Evolutionary conservation across 2,329 filamentous ascomycete genomes (phyloP).

Genomic region (Cladosporium sp.): DNA sequence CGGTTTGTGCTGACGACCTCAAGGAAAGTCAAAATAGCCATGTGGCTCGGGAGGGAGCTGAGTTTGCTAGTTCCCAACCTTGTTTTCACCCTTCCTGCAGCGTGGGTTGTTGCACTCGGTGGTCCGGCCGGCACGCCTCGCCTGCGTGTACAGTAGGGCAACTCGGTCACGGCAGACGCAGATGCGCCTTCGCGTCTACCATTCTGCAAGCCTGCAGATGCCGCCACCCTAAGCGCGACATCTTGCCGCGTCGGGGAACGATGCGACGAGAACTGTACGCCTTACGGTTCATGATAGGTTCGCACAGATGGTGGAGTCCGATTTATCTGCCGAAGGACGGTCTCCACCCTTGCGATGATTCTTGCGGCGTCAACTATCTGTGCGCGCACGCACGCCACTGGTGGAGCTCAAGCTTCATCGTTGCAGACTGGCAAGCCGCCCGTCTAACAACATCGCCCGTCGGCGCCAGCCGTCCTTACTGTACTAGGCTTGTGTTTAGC

Average conservation of each 20-base stretch:
- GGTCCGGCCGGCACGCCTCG: conserved; percentile 6
- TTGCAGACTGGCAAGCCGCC: not conserved
- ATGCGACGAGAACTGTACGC: not conserved
- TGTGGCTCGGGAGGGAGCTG: conserved; percentile 8
- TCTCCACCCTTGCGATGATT: conserved; percentile 6
- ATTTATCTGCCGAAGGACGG: conserved; percentile 5
- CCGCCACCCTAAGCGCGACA: conserved; percentile 4
- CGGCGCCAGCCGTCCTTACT: conserved; percentile 2
- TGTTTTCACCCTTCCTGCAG: conserved; percentile 5
- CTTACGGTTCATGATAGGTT: not conserved
- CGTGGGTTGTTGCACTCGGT: not conserved
- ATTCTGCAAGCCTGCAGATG: conserved; percentile 1
- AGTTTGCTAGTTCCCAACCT: conserved; percentile 9
- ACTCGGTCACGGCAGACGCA: not conserved
- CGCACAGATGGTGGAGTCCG: not conserved
- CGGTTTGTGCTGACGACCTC: not conserved
- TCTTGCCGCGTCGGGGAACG: conserved; percentile 1
- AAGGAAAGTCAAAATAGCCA: conserved; percentile 7
- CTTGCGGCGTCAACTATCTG: conserved; percentile 2
- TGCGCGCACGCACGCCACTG: not conserved
- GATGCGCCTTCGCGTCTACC: too few species aligned
- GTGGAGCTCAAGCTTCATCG: conserved; percentile 4
- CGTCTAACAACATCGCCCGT: conserved; percentile 1
- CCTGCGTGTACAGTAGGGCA: not conserved
- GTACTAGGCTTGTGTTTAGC: conserved; percentile 9